Conservation (phyloP, 176 grass and related monocot species). For the Ampelocalamus luodianensis region DNA sequence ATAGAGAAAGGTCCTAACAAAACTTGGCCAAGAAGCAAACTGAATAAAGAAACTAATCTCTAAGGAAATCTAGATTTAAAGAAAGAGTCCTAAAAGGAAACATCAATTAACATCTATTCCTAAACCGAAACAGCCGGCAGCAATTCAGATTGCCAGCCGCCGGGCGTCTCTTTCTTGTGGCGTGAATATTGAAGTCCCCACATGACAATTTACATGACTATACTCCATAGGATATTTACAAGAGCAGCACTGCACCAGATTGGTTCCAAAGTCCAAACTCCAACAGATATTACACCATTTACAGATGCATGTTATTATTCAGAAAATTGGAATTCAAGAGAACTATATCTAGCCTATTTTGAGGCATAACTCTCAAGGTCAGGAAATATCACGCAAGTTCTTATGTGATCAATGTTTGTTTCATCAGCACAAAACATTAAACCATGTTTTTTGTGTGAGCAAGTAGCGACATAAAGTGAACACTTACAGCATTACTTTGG, state of each 20-base stretch:
- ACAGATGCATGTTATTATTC: not conserved
- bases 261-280: conserved; percentile 5
- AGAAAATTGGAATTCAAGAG: not conserved
- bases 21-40: too few species aligned
- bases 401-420: not conserved
- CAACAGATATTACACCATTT: not conserved
- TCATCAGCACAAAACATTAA: conserved; percentile 13
- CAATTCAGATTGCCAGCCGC: too few species aligned
- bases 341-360: not conserved
- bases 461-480: conserved; percentile 20
- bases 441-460: not conserved
- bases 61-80: too few species aligned
- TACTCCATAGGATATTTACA: not conserved
- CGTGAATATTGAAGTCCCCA: too few species aligned
- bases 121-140: too few species aligned
- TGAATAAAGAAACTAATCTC: too few species aligned
- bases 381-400: not conserved
- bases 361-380: not conserved
- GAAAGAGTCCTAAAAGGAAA: too few species aligned
- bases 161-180: too few species aligned
- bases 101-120: too few species aligned
- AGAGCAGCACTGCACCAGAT: not conserved
- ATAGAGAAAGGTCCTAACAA: too few species aligned
- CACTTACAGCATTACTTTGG: conserved; percentile 59
- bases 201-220: not conserved